Percentiles rank a stretch among this genome's conserved stretches.
Conservation (phyloP, 345 rosid species). For the Populus euphratica region DNA sequence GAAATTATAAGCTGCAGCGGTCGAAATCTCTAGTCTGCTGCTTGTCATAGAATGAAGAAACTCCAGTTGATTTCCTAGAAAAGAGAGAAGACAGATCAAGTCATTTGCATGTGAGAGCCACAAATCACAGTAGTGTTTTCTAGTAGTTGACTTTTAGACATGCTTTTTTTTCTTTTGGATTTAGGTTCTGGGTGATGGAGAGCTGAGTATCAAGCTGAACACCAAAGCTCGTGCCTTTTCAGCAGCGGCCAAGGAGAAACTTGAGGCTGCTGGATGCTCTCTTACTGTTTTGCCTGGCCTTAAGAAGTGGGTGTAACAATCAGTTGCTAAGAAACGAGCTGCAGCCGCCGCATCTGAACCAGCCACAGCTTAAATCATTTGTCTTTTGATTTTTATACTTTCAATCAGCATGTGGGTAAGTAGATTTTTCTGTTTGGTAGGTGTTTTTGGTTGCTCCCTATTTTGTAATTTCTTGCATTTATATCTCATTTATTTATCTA, state of each 20-base stretch:
- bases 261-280: conserved; percentile 75
- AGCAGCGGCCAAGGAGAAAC: conserved; percentile 75
- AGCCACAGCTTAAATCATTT: conserved; percentile 38
- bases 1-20: background rate
- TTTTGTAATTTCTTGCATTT: conserved; percentile 5
- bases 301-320: conserved; percentile 89
- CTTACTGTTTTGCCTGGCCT: conserved; percentile 73
- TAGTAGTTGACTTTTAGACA: background rate
- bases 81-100: background rate
- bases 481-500: conserved; percentile 2
- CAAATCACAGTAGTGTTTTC: background rate
- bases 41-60: background rate
- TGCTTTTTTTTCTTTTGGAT: conserved; percentile 10
- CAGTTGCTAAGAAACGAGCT: conserved; percentile 78
- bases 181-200: conserved; percentile 82
- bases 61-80: background rate
- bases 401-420: background rate
- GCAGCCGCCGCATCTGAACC: conserved; percentile 44
- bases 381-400: background rate
- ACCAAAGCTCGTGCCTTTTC: conserved; percentile 80
- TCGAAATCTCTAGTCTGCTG: background rate
- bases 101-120: background rate
- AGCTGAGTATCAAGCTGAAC: conserved; percentile 67
- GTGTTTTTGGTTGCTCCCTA: background rate
- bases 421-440: background rate